Evolutionary conservation across 2,329 filamentous ascomycete species (phyloP).

Genomic region (Metarhizium robertsii): DNA sequence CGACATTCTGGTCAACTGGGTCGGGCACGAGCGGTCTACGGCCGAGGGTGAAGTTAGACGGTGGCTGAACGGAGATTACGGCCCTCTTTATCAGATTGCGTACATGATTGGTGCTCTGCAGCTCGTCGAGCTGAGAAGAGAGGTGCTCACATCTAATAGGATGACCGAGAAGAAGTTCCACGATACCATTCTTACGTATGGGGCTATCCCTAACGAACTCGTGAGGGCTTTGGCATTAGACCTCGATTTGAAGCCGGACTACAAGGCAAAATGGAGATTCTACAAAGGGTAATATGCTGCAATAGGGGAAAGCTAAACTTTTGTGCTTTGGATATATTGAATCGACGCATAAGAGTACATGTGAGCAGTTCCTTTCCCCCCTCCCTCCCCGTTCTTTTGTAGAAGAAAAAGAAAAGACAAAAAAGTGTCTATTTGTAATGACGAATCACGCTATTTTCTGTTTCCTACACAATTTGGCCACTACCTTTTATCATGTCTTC

Average conservation of each 20-base stretch:
- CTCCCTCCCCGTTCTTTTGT: no score
- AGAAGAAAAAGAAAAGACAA: no score
- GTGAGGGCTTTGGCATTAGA: constrained; percentile 37
- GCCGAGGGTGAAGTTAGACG: constrained; percentile 52
- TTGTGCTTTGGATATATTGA: no score
- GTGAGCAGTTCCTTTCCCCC: no score
- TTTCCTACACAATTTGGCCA: neutral
- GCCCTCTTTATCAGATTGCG: constrained; percentile 48
- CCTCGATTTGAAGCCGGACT: constrained; percentile 30
- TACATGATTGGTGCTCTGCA: constrained; percentile 53
- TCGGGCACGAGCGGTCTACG: constrained; percentile 49
- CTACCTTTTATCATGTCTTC: neutral
- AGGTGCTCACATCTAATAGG: constrained; percentile 28
- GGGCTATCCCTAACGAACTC: constrained; percentile 46
- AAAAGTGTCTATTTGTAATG: no score
- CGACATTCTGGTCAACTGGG: constrained; percentile 44
- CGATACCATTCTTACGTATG: constrained; percentile 39
- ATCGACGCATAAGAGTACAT: no score
- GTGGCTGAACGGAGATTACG: constrained; percentile 45
- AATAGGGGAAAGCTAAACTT: neutral
- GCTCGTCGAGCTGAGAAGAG: constrained; percentile 38
- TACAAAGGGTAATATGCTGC: constrained; percentile 18
- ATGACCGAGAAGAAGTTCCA: constrained; percentile 46
- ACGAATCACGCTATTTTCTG: no score
- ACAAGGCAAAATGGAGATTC: constrained; percentile 41